Base-by-base conservation (phyloP, 2,329 filamentous ascomycete genomes). In the Chrysoporthe deuterocubensis region DNA sequence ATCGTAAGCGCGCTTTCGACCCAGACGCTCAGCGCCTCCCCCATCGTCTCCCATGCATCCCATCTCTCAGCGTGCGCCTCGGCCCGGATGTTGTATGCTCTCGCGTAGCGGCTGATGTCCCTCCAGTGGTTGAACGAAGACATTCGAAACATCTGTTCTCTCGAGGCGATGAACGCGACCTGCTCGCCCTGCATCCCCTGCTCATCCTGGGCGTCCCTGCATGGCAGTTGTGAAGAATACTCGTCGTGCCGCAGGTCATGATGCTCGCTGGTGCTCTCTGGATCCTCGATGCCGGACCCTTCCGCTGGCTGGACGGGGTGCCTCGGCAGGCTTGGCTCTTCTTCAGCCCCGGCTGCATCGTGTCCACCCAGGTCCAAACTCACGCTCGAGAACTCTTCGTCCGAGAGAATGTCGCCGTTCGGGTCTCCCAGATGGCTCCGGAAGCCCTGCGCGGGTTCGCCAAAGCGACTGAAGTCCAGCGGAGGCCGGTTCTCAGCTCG, bases 21-120 rank as follows among this genome's bases (percentile, higher is more conserved):
- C 84, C 85, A 87, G 37, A 80, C 77, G 65, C 85, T 82, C 4
- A 71, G 66, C 34, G 67, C 68, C n/a, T 62, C 68, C 7, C 62
- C 64, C n/a, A 70, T 65, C 42, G 68, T 67, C 32, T 69, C 66
- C 65, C 61, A 66, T 3, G 61, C 62, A 26, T 71, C 69, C 67
- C 67, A 71, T 43, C 62, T 65, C 57, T 67, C 67, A 9, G 69
- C 62, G 50, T 70, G 68, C 9, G 69, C 52, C 43, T 68, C 62
- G 16, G 65, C 37, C 18, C 67, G 62, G 44, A 70, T 70, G 58
- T 67, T 65, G 48, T 61, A 46, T 9, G 40, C 44, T 43, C 64
- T 65, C 21, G n/a, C 18, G 43, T 68, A 62, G 14, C 65, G 66
- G 14, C 46, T 50, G 6, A 70, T 48, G 13, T 64, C 61, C 37